Evolutionary conservation across 2,329 filamentous ascomycete species (phyloP), one percentile per base, ranked within the genome.

Genomic region (Emergomyces africanus): DNA sequence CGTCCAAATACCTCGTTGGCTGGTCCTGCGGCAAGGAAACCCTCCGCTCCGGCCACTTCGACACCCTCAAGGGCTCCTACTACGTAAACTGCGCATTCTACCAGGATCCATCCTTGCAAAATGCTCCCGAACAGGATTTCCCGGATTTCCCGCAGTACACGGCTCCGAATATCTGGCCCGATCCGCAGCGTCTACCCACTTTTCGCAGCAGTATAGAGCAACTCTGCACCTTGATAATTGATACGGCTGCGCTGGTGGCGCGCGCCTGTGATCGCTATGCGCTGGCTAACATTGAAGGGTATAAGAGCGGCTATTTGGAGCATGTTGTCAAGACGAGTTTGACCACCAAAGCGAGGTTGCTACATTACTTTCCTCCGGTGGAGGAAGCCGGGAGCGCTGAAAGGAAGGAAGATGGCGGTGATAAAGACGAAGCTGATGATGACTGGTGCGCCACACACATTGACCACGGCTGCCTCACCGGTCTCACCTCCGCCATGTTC

Each of bases 401-500:
- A 3, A 18, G 35, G 5, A 46, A 55, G 1, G 42, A 51, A 15
- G 53, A 61, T 14, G 54, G 59, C 5, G 88, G 92, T 69, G 87
- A 90, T 71, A 86, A 90, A 61, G 91, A 96, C 72, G 89, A 95
- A 60, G 88, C 92, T 69, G 87, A 91, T 61, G 91, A 96, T 72
- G 89, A 95, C 74, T 99, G 94, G 94, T 99, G 92, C 72, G 89
- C 90, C 9, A 79, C 76, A 2, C 77, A 79, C 61, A 60, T 94
- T 59, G 92, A 97, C 72, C 90, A 96, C 67, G 90, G 94, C 49
- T 97, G 92, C 70, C 80, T 99, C 37, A 99, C 94, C 0, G 92
- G 91, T 15, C 79, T 99, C 39, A 99, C 94, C 0, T 92, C 88
- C 2, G 91, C 92, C 65, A 96, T 97, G 90, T 97, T 95, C 72